Evolutionary conservation across 192 early-diverging fungal genomes (phyloP), one percentile per base, ranked within the genome.

Genomic region (Coemansia sp.): DNA sequence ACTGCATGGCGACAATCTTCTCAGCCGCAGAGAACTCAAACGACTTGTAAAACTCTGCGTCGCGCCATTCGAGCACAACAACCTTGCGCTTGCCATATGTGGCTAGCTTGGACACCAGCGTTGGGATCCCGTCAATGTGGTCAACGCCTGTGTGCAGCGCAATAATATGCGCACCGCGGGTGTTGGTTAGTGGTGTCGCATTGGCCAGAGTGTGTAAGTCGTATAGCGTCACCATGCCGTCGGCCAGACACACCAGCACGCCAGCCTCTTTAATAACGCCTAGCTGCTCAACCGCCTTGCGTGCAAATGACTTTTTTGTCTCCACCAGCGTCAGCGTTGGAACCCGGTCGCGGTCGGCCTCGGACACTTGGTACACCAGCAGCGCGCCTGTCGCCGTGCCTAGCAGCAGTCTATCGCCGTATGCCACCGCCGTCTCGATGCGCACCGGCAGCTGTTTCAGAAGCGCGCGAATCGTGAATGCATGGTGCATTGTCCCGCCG

Each of bases 131-230:
- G 48, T 84, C 89, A 35, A 85, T 85, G 57, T 85, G 82, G 35
- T 91, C 90, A 14, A 91, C 84, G 37, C 79, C 82, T 1, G 91
- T 89, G 67, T 88, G 85, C 43, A 91, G 83, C 15, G 92, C 83
- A 62, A 96, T 82, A 38, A 93, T 53, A 53, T 86, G 87, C 0
- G 90, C 92, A 15, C 94, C 92, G 62, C 83, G 86, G 15, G 92
- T 89, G 58, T 87, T 89, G 3, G 62, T 64, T 4, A 96, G 79
- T n/a, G 86, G 85, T 52, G 85, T 89, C 43, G 85, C 75, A 21
- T 85, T 72, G 53, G 86, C 83, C 58, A 92, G 87, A 3, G 91
- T 86, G 56, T 84, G 77, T 59, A 93, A 60, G 76, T 94, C 89
- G 73, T 91, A 88, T 10, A 93, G 79, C 35, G 82, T 88, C 27